Conservation (phyloP, 2,329 filamentous ascomycete genomes). For the Nectriaceae sp. region DNA sequence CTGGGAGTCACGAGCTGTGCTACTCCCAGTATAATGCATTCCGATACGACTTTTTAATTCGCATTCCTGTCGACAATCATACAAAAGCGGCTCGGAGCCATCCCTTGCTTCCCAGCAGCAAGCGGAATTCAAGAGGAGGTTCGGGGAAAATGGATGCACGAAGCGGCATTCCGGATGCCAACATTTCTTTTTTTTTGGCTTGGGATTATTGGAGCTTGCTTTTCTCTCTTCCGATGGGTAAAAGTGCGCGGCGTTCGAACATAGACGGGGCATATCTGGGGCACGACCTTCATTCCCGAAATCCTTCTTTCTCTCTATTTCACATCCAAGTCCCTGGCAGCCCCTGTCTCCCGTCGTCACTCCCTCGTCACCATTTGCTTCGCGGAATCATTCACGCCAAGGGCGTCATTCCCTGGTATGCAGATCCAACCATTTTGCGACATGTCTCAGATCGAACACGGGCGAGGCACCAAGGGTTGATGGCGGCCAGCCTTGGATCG, state of each 20-base stretch:
- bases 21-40: slow-evolving; percentile 31
- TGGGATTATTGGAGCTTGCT: slow-evolving; percentile 9
- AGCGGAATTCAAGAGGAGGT: slow-evolving; percentile 26
- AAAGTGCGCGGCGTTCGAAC: slow-evolving; percentile 34
- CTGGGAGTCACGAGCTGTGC: slow-evolving; percentile 18
- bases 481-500: slow-evolving; percentile 6
- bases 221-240: slow-evolving; percentile 15
- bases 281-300: slow-evolving; percentile 20
- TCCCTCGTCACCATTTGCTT: slow-evolving; percentile 5
- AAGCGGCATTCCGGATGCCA: slow-evolving; percentile 12
- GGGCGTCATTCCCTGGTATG: slow-evolving; percentile 30
- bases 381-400: slow-evolving; percentile 14
- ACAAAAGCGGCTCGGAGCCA: slow-evolving; percentile 40
- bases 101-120: slow-evolving; percentile 41
- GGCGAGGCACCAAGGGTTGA: slow-evolving; percentile 11
- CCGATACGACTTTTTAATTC: slow-evolving; percentile 38
- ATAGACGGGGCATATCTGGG: slow-evolving; percentile 33
- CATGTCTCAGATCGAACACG: slow-evolving; percentile 32
- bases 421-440: slow-evolving; percentile 28
- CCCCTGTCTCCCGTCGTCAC: slow-evolving; percentile 3
- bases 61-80: slow-evolving; percentile 36
- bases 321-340: slow-evolving; percentile 11
- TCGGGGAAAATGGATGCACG: slow-evolving; percentile 19
- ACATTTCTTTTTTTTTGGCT: slow-evolving; percentile 14
- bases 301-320: slow-evolving; percentile 6